Evolutionary conservation across 345 rosid genomes (phyloP), one percentile per base, ranked within the genome.

Genomic region (Salix udensis): DNA sequence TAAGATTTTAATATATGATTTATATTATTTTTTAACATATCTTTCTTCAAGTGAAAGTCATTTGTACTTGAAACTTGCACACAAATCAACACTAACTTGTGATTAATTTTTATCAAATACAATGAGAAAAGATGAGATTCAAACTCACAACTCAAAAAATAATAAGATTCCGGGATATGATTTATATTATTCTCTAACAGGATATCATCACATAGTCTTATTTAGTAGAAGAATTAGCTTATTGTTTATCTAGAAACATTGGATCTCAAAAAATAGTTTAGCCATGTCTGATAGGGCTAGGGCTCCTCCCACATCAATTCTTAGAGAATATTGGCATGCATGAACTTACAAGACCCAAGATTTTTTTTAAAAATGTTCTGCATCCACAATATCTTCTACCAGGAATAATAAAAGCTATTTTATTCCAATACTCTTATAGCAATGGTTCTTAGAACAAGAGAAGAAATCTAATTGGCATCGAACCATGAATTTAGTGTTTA

Each of bases 11-110:
- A 1, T 0, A 4, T 34, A 34, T 34, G 5, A 4, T 34, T 34
- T 4, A 36, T 36, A 36, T 36, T 36, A 36, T 36, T 5, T 0
- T 36, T 36, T 36, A 36, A 36, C 7, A 36, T 0, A 5, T 5
- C 26, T 0, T 0, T 1, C 0, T 1, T 36, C 1, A 36, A 0
- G 1, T 36, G 0, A 36, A 36, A 36, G 1, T 36, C 0, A 36
- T 36, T 36, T 36, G 1, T 0, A 0, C 37, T 36, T 36, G 37
- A 5, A 36, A 36, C 7, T 5, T 36, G 7, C 6, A 36, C 0
- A 5, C 1, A 5, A 0, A 36, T 36, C 1, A 1, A 5, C 37
- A 36, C 1, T 36, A 36, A 36, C 6, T 5, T 36, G 0, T 36
- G 7, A 1, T 36, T 1, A 36, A 0, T 36, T 36, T 5, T 5